These are phyloP conservation scores for Leccinum rimulosum DNA, from an alignment of 768 basidiomycete species.

Conservation along the genomic window DNA sequence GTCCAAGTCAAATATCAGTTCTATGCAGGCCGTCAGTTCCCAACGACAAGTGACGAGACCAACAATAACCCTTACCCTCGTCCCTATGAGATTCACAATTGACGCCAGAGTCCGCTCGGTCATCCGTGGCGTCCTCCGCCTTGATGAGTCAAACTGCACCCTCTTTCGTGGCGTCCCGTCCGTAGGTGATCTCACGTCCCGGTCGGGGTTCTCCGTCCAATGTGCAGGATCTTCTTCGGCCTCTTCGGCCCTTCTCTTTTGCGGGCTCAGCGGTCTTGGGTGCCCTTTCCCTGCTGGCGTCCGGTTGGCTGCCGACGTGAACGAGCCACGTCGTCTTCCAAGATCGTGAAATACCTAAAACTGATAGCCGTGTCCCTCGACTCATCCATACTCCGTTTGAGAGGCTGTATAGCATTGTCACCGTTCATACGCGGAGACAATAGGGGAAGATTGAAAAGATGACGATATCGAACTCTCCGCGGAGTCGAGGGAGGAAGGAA, in stretches of 20 bases:
- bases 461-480: conserved; percentile 22
- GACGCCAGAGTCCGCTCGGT: conserved; percentile 32
- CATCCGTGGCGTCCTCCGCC: conserved; percentile 51
- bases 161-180: conserved; percentile 47
- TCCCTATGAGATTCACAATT: conserved; percentile 34
- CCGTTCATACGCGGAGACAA: conserved; percentile 25
- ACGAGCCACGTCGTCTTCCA: conserved; percentile 40
- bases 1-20: conserved; percentile 71
- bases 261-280: conserved; percentile 3
- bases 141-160: conserved; percentile 69
- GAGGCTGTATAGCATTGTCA: conserved; percentile 33
- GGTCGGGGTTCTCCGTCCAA: conserved; percentile 20
- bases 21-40: conserved; percentile 33
- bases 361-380: conserved; percentile 44
- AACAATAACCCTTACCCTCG: conserved; percentile 42
- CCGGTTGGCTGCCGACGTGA: conserved; percentile 19
- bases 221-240: conserved; percentile 9
- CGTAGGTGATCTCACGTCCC: conserved; percentile 26
- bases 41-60: background rate
- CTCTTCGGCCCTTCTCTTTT: conserved; percentile 15
- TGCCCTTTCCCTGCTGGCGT: conserved; percentile 11
- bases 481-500: conserved; percentile 30
- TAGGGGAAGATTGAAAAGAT: conserved; percentile 16
- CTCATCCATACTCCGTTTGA: conserved; percentile 48
- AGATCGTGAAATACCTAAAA: conserved; percentile 44